A percentile compares a stretch with the other conserved stretches of the same genome.
These are phyloP conservation scores for Camelina laxa DNA, from an alignment of 345 rosid genomes.

Conservation along the genomic window DNA sequence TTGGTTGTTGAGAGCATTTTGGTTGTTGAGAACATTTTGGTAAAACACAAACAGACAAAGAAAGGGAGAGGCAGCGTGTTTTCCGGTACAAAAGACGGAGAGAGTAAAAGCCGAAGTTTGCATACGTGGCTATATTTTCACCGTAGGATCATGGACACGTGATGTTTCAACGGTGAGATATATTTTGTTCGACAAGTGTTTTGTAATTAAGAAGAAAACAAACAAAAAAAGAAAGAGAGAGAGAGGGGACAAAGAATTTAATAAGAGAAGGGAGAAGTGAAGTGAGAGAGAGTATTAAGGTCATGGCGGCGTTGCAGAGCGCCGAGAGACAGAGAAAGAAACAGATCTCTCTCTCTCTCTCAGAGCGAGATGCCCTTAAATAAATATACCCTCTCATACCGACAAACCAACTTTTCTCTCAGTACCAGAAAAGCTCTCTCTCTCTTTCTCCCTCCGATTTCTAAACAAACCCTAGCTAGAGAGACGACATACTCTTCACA, in stretches of 20 bases:
- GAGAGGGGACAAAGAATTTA: conserved; percentile 30
- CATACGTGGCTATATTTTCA: conserved; percentile 14
- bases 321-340: conserved; percentile 42
- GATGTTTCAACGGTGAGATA: conserved; percentile 31
- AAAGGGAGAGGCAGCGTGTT: conserved; percentile 36
- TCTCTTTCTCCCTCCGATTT: conserved; percentile 11
- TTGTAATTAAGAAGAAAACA: conserved; percentile 1
- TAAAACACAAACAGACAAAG: background rate
- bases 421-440: background rate
- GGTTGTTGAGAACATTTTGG: background rate
- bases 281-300: conserved; percentile 19
- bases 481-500: background rate
- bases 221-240: conserved; percentile 15
- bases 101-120: conserved; percentile 15
- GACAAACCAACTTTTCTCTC: conserved; percentile 42
- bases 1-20: background rate
- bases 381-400: conserved; percentile 8
- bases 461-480: conserved; percentile 38
- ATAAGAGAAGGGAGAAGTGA: conserved; percentile 7
- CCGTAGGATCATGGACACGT: conserved; percentile 11
- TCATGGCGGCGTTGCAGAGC: conserved; percentile 82
- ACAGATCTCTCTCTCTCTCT: conserved; percentile 27
- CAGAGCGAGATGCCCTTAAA: no score
- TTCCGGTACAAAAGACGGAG: conserved; percentile 38
- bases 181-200: background rate